A percentile compares a stretch with the other conserved stretches of the same genome.
Evolutionary conservation across 2,329 filamentous ascomycete genomes (phyloP).

Genomic region (Parastagonospora nodorum): DNA sequence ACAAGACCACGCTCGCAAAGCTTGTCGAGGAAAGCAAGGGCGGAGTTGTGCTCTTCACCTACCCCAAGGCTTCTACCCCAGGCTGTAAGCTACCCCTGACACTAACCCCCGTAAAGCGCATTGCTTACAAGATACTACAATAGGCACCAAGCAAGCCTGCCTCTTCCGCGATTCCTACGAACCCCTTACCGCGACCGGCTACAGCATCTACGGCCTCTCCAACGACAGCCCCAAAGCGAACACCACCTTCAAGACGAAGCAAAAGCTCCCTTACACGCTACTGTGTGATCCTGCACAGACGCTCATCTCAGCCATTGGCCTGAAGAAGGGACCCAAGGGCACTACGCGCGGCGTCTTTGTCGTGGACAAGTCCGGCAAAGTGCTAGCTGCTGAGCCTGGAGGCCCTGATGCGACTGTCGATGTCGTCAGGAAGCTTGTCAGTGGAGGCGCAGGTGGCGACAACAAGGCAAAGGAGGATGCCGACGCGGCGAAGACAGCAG

Average conservation of each 20-base stretch:
- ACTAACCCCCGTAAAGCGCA: not conserved
- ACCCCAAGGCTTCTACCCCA: slow-evolving; percentile 91
- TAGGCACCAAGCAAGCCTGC: slow-evolving; percentile 92
- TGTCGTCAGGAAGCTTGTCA: slow-evolving; percentile 71
- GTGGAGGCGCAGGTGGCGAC: slow-evolving; percentile 29
- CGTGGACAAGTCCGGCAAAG: slow-evolving; percentile 79
- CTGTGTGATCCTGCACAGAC: slow-evolving; percentile 78
- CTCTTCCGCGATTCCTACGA: slow-evolving; percentile 87
- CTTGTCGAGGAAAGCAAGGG: slow-evolving; percentile 82
- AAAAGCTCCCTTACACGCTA: slow-evolving; percentile 84
- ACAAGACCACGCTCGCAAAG: slow-evolving; percentile 76
- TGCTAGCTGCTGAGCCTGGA: slow-evolving; percentile 75
- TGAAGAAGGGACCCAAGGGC: slow-evolving; percentile 82
- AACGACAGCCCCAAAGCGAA: slow-evolving; percentile 89
- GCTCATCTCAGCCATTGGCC: slow-evolving; percentile 83
- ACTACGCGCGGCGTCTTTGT: slow-evolving; percentile 88
- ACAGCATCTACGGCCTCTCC: slow-evolving; percentile 88
- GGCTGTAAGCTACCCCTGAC: slow-evolving; percentile 71
- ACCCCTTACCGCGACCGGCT: slow-evolving; percentile 75
- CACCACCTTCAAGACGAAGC: slow-evolving; percentile 88
- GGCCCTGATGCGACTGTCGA: slow-evolving; percentile 78
- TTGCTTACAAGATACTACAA: slow-evolving; percentile 13
- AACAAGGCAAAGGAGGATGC: slow-evolving; percentile 44
- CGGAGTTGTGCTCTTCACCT: slow-evolving; percentile 92
- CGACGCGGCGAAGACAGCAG: slow-evolving; percentile 46